Evolutionary conservation across 164 flowering plant species (phyloP).

Genomic region (Piper longum): DNA sequence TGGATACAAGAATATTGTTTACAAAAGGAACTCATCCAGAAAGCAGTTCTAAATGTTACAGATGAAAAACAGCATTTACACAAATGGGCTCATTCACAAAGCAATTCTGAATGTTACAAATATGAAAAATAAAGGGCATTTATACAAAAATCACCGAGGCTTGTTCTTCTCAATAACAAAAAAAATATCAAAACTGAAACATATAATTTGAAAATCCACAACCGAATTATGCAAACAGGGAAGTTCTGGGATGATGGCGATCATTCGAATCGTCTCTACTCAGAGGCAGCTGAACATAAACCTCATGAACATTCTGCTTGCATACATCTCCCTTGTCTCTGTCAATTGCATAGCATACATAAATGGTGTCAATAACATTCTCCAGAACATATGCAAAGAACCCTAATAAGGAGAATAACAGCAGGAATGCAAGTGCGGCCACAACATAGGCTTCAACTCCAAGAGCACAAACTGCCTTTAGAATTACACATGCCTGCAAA

Average conservation of each 20-base stretch:
- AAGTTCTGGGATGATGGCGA: constrained; percentile 2
- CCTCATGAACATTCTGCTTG: constrained; percentile 15
- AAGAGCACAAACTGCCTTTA: constrained; percentile 41
- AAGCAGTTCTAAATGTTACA: no score
- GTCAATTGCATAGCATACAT: constrained; percentile 83
- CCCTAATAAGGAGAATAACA: constrained; percentile 46
- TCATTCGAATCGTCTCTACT: constrained; percentile 6
- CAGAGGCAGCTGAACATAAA: constrained; percentile 9
- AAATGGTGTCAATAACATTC: constrained; percentile 71
- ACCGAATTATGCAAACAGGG: constrained; percentile 1
- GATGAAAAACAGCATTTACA: no score
- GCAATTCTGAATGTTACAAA: no score
- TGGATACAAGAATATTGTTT: no score
- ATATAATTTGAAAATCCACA: neutral
- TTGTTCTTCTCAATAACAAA: no score
- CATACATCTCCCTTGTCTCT: constrained; percentile 74
- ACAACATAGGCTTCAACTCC: constrained; percentile 51
- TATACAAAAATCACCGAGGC: constrained; percentile 1
- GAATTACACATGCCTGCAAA: constrained; percentile 55
- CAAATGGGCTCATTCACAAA: no score
- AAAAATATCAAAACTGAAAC: neutral
- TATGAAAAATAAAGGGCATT: neutral
- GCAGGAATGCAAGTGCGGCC: constrained; percentile 43
- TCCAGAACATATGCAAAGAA: constrained; percentile 71
- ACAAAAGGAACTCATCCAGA: no score